Percentiles rank a stretch among this genome's conserved stretches.
Evolutionary conservation across 164 flowering plant genomes (phyloP).

Genomic region (Protea cynaroides): DNA sequence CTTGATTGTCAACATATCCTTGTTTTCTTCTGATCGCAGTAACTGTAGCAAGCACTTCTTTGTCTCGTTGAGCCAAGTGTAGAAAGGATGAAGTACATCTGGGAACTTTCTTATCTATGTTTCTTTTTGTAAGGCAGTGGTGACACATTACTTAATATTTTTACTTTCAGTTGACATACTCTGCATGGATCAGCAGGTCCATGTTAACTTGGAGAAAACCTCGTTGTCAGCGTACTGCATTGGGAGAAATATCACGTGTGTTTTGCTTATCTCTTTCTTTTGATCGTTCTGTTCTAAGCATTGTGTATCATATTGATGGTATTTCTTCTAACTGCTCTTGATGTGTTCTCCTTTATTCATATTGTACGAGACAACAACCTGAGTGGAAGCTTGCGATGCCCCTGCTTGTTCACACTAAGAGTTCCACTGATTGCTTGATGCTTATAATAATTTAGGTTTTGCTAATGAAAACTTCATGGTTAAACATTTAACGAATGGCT

Average conservation of each 20-base stretch:
- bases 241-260: slow-evolving; percentile 27
- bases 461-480: neutral
- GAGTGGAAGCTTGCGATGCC: neutral
- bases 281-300: slow-evolving; percentile 10
- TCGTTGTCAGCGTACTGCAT: slow-evolving; percentile 30
- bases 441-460: neutral
- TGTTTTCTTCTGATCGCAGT: neutral
- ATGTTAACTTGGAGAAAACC: slow-evolving; percentile 23
- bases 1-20: neutral
- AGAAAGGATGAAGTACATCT: neutral
- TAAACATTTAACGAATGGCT: neutral
- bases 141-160: slow-evolving; percentile 5
- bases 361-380: slow-evolving; percentile 6
- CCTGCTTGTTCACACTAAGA: neutral
- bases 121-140: slow-evolving; percentile 3
- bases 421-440: neutral
- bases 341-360: slow-evolving; percentile 6
- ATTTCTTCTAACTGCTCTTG: slow-evolving; percentile 9
- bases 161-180: slow-evolving; percentile 15
- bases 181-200: slow-evolving; percentile 27
- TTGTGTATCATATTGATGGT: slow-evolving; percentile 11
- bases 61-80: neutral
- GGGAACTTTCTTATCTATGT: neutral
- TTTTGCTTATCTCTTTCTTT: slow-evolving; percentile 22
- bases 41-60: neutral